Evolutionary conservation across 305 asterid species (phyloP), one percentile per base, ranked within the genome.

Genomic region (Fraxinus albicans): DNA sequence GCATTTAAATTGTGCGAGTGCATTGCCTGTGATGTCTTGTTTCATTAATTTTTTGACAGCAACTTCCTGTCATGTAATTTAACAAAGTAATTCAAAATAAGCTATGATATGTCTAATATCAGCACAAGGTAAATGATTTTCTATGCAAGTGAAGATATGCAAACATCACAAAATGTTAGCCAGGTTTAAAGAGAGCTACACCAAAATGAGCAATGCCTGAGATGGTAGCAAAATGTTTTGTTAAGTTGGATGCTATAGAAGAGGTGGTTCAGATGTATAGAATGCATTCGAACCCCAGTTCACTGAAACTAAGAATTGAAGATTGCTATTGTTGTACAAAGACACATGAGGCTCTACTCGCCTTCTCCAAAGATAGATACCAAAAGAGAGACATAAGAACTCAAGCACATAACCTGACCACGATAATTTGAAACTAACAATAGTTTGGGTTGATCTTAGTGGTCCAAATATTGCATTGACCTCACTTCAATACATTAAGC

Each of bases 1-100:
- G 21, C 97, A 92, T 89, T 91, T 92, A 77, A 96, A 96, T 79
- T 93, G 98, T 40, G 84, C 85, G 35, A 96, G 98, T 81, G 98
- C 98, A 87, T 94, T 95, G 29, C 96, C 95, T 83, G 99, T 89
- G 82, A 96, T 92, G 86, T 96, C 99, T 93, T 96, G 99, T 78
- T 94, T 95, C 97, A 96, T 93, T 83, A 93, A 92, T 85, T 91
- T 96, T 87, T 96, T 96, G 74, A 94, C 98, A 3, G 99, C 99
- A 87, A 96, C 98, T 91, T 96, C 99, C 99, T 96, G 95, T 65
- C 73, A 86, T 35, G 67, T 63, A 3, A 7, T 63, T 23, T 63
- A 63, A 19, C 33, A 23, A 19, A 21, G 33, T 63, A 21, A 63
- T 23, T 21, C 33, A 63, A 25, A 63, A 63, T 23, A 29, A 63